phyloP scores from a whole-genome alignment of 345 rosid species.

The Angophora floribunda region DNA sequence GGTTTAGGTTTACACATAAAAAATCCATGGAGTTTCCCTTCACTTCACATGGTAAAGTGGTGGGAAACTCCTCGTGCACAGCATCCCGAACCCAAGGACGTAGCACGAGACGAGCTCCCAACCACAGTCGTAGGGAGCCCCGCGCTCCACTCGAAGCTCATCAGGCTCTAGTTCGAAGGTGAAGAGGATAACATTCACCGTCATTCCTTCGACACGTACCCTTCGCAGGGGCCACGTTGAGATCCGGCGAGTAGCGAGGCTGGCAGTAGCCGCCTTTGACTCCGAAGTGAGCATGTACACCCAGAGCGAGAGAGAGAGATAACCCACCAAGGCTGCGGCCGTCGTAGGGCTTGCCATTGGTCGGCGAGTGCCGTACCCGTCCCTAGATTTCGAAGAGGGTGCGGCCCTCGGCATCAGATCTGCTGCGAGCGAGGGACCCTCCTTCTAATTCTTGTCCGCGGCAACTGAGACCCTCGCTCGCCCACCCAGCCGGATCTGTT shows the following conservation, averaged over 20 bases:
- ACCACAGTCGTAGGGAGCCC: neutral
- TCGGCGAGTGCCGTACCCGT: neutral
- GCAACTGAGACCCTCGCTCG: neutral
- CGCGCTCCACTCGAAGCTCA: neutral
- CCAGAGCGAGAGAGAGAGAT: neutral
- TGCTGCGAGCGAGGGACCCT: neutral
- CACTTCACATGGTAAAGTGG: neutral
- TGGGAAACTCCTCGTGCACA: neutral
- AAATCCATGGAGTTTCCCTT: neutral
- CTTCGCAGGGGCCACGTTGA: neutral
- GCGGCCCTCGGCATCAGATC: neutral
- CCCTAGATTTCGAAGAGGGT: neutral
- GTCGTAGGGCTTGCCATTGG: neutral
- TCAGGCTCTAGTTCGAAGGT: neutral
- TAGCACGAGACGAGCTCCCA: neutral
- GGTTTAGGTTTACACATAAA: neutral
- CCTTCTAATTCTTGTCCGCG: neutral
- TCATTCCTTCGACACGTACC: neutral
- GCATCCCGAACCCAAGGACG: neutral
- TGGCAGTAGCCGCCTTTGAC: neutral
- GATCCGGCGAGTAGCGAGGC: neutral
- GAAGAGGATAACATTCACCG: neutral
- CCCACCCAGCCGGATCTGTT: neutral
- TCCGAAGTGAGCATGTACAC: neutral
- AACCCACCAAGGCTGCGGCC: neutral